These are phyloP conservation scores for Grammothele lineata DNA, from an alignment of 768 basidiomycete species.

Conservation along the genomic window DNA sequence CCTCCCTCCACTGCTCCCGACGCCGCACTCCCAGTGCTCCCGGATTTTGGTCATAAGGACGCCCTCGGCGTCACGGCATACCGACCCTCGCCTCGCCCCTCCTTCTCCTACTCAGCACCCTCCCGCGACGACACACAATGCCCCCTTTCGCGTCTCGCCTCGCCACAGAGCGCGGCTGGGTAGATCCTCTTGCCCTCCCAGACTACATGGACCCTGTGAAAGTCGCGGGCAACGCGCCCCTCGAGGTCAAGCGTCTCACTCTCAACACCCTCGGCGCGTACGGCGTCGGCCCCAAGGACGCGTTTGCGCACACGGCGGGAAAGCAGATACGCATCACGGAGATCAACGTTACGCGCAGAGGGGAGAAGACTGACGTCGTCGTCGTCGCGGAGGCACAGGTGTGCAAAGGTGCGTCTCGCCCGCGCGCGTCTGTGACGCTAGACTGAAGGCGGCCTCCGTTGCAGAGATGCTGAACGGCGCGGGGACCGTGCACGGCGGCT, in stretches of 20 bases:
- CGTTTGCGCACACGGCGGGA: conserved; percentile 60
- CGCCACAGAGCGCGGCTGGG: conserved; percentile 39
- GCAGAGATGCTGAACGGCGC: conserved; percentile 73
- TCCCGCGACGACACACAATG: not conserved
- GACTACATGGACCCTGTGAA: conserved; percentile 50
- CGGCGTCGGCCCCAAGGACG: conserved; percentile 61
- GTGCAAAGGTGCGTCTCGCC: conserved; percentile 45
- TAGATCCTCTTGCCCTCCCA: conserved; percentile 62
- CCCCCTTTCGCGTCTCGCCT: conserved; percentile 13
- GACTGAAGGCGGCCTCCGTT: not conserved
- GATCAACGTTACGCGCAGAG: conserved; percentile 47
- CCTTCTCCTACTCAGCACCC: too few relatives aligned
- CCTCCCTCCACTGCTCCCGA: too few relatives aligned
- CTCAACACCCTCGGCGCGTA: conserved; percentile 66
- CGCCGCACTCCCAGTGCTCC: too few relatives aligned
- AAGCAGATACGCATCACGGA: conserved; percentile 57
- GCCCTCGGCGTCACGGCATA: too few relatives aligned
- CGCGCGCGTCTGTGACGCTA: not conserved
- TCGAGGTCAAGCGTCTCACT: conserved; percentile 60
- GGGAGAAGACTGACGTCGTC: conserved; percentile 49
- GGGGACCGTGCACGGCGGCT: conserved; percentile 74
- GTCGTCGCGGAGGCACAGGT: conserved; percentile 61
- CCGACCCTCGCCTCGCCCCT: too few relatives aligned
- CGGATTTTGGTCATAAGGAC: too few relatives aligned
- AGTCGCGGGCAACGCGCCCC: conserved; percentile 60